Conservation (phyloP, 2,329 filamentous ascomycete genomes). For the Apiospora saccharicola region DNA sequence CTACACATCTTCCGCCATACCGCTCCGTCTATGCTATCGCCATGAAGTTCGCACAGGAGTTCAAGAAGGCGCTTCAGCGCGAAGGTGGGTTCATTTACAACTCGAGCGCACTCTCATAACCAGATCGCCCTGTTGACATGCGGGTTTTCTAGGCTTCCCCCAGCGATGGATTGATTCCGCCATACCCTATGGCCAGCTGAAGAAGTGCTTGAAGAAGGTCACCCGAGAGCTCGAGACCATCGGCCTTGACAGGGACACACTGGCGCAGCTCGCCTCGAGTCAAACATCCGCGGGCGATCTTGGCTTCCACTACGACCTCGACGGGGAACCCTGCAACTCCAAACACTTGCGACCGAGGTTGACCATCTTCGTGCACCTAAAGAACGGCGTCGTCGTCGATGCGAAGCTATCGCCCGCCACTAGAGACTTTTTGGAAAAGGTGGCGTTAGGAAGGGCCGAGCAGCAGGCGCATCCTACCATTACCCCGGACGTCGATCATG, state of each 20-base stretch:
- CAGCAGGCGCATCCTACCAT: neutral
- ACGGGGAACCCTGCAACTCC: slow-evolving; percentile 53
- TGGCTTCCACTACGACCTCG: slow-evolving; percentile 61
- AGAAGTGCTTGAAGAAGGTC: slow-evolving; percentile 88
- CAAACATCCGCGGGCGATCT: slow-evolving; percentile 42
- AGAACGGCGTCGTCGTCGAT: slow-evolving; percentile 72
- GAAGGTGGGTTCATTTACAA: slow-evolving; percentile 54
- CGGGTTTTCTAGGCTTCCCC: slow-evolving; percentile 66
- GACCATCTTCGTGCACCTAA: slow-evolving; percentile 72
- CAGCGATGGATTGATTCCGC: slow-evolving; percentile 75
- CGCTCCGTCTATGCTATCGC: neutral
- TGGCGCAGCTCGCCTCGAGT: slow-evolving; percentile 68
- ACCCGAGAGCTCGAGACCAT: slow-evolving; percentile 73
- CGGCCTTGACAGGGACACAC: slow-evolving; percentile 75
- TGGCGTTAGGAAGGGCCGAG: slow-evolving; percentile 49
- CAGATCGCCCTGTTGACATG: neutral
- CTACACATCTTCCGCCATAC: slow-evolving; percentile 3
- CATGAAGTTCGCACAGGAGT: slow-evolving; percentile 90
- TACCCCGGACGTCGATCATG: too few species aligned
- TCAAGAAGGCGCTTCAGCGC: slow-evolving; percentile 71
- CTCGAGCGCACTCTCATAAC: neutral
- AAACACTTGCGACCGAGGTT: slow-evolving; percentile 70
- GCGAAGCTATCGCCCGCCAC: slow-evolving; percentile 73
- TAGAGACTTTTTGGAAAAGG: slow-evolving; percentile 66
- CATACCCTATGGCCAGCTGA: slow-evolving; percentile 84